These are phyloP conservation scores for Paxillus rubicundulus DNA, from an alignment of 768 basidiomycete genomes.

Conservation along the genomic window DNA sequence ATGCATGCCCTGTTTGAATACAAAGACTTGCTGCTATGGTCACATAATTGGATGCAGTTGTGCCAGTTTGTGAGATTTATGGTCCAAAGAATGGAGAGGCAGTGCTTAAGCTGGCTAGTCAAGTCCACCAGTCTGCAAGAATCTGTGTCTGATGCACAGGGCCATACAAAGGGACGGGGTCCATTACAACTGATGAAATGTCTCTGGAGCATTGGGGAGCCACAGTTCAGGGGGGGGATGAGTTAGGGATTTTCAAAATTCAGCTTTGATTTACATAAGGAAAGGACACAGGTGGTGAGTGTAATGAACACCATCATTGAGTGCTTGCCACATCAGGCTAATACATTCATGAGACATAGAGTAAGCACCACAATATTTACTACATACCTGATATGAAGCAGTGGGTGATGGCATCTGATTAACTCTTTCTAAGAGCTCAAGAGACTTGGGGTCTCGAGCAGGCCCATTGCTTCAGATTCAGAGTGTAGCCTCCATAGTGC, in stretches of 20 bases:
- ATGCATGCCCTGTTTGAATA: constrained; percentile 23
- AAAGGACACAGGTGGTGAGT: constrained; percentile 27
- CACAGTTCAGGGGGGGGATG: constrained; percentile 47
- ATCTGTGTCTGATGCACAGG: constrained; percentile 14
- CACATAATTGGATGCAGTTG: constrained; percentile 17
- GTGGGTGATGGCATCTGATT: constrained; percentile 42
- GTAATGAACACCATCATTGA: constrained; percentile 6
- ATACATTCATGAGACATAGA: background rate
- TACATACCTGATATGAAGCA: constrained; percentile 30
- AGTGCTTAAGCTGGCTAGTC: constrained; percentile 51
- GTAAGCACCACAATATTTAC: background rate
- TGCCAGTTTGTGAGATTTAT: constrained; percentile 29
- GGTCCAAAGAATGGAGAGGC: constrained; percentile 69
- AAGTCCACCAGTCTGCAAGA: constrained; percentile 41
- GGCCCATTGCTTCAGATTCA: constrained; percentile 58
- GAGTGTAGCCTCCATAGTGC: constrained; percentile 60
- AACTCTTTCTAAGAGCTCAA: constrained; percentile 56
- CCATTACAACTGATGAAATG: constrained; percentile 44
- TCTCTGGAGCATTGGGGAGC: constrained; percentile 54
- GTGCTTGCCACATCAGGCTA: constrained; percentile 19
- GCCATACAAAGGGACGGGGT: constrained; percentile 33
- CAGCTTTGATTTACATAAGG: constrained; percentile 42
- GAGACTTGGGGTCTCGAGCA: constrained; percentile 67
- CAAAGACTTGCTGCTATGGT: constrained; percentile 5
- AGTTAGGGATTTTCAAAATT: constrained; percentile 31